phyloP scores from a whole-genome alignment of 2,329 filamentous ascomycete genomes.

The Fusarium cyanostomum region DNA sequence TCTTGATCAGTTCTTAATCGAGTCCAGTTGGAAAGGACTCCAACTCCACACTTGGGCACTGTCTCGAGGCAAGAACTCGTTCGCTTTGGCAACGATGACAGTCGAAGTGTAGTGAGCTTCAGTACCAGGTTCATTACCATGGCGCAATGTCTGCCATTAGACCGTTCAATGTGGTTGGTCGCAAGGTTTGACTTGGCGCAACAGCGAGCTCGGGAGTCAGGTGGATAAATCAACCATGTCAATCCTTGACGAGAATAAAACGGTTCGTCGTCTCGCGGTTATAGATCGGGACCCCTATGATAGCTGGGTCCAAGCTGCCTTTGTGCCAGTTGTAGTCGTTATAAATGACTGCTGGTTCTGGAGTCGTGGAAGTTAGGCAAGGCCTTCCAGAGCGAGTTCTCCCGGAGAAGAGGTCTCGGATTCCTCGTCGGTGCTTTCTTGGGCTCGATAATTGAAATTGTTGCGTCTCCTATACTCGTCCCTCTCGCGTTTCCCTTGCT shows the following conservation, averaged over 20 bases:
- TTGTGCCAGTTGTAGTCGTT: background rate
- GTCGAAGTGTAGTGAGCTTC: constrained; percentile 14
- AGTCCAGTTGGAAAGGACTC: too few relatives aligned
- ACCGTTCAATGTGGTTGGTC: too few relatives aligned
- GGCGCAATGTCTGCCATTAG: background rate
- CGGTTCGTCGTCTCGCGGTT: background rate
- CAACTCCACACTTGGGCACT: background rate
- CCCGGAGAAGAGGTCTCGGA: background rate
- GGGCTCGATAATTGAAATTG: too few relatives aligned
- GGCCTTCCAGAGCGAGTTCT: background rate
- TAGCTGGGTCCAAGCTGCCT: background rate
- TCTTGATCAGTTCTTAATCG: background rate
- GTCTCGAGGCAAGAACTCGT: accelerated
- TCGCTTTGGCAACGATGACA: constrained; percentile 9
- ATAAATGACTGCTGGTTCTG: background rate
- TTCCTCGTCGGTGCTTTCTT: background rate
- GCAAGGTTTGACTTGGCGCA: background rate
- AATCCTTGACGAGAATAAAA: background rate
- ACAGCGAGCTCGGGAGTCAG: constrained; percentile 10
- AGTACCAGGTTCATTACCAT: constrained; percentile 1
- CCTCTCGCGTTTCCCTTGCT: background rate
- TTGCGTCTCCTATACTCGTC: background rate
- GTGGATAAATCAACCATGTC: constrained; percentile 20
- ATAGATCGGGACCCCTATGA: too few relatives aligned
- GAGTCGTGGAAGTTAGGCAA: background rate